Base-by-base conservation (phyloP, 805 yeast genomes). In the Hanseniaspora taiwanica region DNA sequence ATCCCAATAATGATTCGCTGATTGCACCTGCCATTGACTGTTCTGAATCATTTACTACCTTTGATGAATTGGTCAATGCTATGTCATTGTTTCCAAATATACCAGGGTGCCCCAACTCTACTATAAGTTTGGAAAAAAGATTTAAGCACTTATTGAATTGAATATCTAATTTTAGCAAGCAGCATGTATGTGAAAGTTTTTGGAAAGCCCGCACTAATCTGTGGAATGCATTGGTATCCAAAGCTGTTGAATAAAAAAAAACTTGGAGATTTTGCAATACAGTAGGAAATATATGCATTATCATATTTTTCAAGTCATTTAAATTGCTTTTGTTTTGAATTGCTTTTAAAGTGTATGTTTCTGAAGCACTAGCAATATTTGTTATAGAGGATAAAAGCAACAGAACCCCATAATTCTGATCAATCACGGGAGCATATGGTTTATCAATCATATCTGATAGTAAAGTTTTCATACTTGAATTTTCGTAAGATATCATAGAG, bases 401-500 rank as follows among this genome's bases (percentile, higher is more conserved):
- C 53, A 65, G 72, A 38, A 73, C 62, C 1, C 74, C 56, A 43
- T 91, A 87, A 0, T 79, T 69, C 5, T 64, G 64, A 2, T 91
- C 82, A 2, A 69, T 61, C 1, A 64, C 51, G 0, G 96, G 96
- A 0, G 95, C 78, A 21, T 82, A 93, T 0, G 63, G 49, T 51
- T 86, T 86, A 53, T 89, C 97, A 19, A 91, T 65, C 40, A 78
- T 71, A 42, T 89, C 96, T 23, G 87, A 64, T 42, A 76, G 69
- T 12, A 76, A 62, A 0, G 78, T 65, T 47, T 75, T 72, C 36
- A 71, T 58, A 2, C 64, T 52, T 0, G 82, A 71, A 9, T 55
- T 55, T 3, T 62, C 57, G 13, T 57, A 53, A 0, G 76, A 66
- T 21, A 78, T 58, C 0, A 64, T 53, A 3, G 59, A 51, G 38